A percentile compares a stretch with the other conserved stretches of the same genome.
phyloP scores from a whole-genome alignment of 352 stramenopile genomes.

The Globisporangium paddicum region DNA sequence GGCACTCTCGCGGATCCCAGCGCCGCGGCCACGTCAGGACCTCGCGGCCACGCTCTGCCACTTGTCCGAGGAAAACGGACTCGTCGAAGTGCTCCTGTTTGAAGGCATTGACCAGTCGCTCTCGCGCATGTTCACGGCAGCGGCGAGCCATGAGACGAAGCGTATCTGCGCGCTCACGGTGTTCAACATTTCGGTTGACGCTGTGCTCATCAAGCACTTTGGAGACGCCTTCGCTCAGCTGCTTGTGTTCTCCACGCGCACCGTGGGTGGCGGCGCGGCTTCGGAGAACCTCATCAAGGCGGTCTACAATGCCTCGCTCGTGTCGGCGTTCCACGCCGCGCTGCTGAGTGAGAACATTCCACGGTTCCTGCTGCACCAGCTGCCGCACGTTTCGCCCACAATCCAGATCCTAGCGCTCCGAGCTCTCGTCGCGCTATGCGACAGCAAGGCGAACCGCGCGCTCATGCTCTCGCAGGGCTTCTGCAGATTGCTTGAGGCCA shows the following conservation, averaged over 20 bases:
- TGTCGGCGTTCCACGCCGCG: conserved; percentile 46
- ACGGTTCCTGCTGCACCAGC: conserved; percentile 44
- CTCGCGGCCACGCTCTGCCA: conserved; percentile 62
- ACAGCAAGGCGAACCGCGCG: conserved; percentile 37
- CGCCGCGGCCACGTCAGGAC: conserved; percentile 36
- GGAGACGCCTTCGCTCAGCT: conserved; percentile 59
- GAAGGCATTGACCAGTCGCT: conserved; percentile 69
- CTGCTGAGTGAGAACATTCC: conserved; percentile 65
- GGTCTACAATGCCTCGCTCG: conserved; percentile 61
- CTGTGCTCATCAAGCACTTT: conserved; percentile 55
- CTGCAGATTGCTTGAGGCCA: conserved; percentile 45
- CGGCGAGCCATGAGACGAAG: conserved; percentile 48
- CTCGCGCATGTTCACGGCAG: conserved; percentile 32
- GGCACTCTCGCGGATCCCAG: conserved; percentile 31
- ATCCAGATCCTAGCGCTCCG: conserved; percentile 46
- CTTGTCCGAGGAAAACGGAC: conserved; percentile 51
- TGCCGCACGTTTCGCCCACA: conserved; percentile 27
- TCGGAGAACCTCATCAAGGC: conserved; percentile 59
- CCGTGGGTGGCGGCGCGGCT: background rate
- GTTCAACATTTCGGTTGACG: conserved; percentile 67
- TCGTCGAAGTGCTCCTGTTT: conserved; percentile 55
- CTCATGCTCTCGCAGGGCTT: conserved; percentile 45
- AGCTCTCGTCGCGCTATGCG: conserved; percentile 47
- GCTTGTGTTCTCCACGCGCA: conserved; percentile 26
- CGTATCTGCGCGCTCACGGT: conserved; percentile 62